These are phyloP conservation scores for Aspergillus sp. DNA, from an alignment of 2,329 filamentous ascomycete species.

Conservation along the genomic window DNA sequence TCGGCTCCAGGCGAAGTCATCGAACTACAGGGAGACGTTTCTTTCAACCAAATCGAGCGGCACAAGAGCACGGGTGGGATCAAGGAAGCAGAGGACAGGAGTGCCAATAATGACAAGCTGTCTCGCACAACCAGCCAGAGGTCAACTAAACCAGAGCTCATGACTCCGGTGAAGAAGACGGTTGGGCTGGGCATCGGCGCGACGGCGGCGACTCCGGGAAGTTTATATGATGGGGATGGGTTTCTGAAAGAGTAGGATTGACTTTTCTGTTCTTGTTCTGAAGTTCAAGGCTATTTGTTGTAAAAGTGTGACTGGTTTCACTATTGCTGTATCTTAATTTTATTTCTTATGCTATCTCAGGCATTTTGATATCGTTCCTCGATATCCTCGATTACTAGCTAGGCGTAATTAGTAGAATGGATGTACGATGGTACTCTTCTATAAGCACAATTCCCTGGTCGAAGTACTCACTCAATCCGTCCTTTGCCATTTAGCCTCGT, in stretches of 20 bases:
- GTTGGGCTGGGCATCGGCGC: slow-evolving; percentile 24
- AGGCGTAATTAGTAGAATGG: background rate
- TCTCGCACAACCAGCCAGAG: slow-evolving; percentile 6
- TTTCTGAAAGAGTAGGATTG: slow-evolving; percentile 29
- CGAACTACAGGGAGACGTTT: slow-evolving; percentile 6
- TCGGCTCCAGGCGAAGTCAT: slow-evolving; percentile 9
- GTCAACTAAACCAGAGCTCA: slow-evolving; percentile 15
- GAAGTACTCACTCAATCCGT: slow-evolving; percentile 32
- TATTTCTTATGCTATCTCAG: background rate
- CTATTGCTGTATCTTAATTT: background rate
- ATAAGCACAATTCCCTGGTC: background rate
- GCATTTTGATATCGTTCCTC: background rate
- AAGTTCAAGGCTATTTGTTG: background rate
- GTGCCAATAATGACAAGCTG: background rate
- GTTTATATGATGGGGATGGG: slow-evolving; percentile 40
- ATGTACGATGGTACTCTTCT: background rate
- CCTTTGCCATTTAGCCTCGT: slow-evolving; percentile 49
- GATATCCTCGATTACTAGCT: background rate
- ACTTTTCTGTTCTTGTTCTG: background rate
- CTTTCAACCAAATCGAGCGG: background rate
- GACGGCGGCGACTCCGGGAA: slow-evolving; percentile 32
- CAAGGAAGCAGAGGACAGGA: slow-evolving; percentile 17
- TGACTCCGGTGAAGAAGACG: slow-evolving; percentile 21
- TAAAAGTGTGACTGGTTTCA: slow-evolving; percentile 1
- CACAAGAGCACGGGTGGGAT: slow-evolving; percentile 4